Evolutionary conservation across 1,139 yeast genomes (phyloP).

Genomic region (Candida smagusa): DNA sequence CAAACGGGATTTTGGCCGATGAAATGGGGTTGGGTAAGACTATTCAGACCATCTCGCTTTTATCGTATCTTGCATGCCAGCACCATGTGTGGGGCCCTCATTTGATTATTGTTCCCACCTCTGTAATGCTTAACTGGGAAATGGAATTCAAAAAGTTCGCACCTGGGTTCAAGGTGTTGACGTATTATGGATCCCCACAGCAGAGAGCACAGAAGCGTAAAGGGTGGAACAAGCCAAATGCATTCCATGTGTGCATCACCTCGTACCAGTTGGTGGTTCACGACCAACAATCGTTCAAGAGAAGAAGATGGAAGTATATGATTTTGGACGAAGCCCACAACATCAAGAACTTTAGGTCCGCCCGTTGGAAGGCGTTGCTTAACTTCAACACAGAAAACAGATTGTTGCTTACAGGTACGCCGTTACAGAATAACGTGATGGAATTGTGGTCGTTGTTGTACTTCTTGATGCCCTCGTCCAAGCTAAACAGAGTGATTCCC

Average conservation of each 20-base stretch:
- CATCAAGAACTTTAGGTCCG: constrained; percentile 92
- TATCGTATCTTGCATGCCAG: constrained; percentile 88
- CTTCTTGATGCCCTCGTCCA: constrained; percentile 91
- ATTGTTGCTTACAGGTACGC: constrained; percentile 89
- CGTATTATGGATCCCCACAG: constrained; percentile 97
- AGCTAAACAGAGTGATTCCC: constrained; percentile 71
- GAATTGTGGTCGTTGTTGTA: constrained; percentile 93
- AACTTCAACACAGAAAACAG: constrained; percentile 92
- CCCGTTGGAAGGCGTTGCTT: constrained; percentile 93
- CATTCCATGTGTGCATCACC: constrained; percentile 95
- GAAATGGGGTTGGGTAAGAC: constrained; percentile 99
- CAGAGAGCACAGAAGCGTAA: constrained; percentile 93
- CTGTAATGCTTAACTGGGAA: constrained; percentile 99
- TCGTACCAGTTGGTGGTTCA: constrained; percentile 95
- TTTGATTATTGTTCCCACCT: constrained; percentile 92
- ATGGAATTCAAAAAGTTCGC: constrained; percentile 99
- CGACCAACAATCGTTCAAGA: constrained; percentile 89
- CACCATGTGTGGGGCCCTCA: constrained; percentile 98
- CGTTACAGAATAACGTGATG: constrained; percentile 85
- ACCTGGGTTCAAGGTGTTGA: constrained; percentile 93
- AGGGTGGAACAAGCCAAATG: constrained; percentile 96
- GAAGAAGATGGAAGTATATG: constrained; percentile 95
- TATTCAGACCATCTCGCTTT: constrained; percentile 86
- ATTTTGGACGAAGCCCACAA: constrained; percentile 98
- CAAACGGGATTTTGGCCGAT: constrained; percentile 96